phyloP scores from a whole-genome alignment of 495 filamentous ascomycete species.

The Hyaloscypha bicolor region DNA sequence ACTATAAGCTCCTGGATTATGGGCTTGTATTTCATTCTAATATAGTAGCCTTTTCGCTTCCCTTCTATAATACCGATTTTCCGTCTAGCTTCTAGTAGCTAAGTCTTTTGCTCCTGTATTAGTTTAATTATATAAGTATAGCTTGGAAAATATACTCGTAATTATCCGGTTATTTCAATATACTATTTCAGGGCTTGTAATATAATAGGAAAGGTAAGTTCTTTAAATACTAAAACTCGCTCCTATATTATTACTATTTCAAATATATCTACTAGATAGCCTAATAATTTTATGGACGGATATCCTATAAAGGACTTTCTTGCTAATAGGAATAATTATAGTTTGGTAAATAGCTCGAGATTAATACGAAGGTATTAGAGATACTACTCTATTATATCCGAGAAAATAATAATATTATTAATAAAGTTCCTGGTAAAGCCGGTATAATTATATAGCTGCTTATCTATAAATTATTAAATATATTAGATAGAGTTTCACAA shows the following conservation, averaged over 20 bases:
- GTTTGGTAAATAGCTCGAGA: too few relatives aligned
- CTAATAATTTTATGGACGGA: neutral
- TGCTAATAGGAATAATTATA: too few relatives aligned
- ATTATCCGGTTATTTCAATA: neutral
- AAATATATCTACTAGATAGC: neutral
- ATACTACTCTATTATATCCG: neutral
- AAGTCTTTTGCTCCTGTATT: neutral
- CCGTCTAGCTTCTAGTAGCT: neutral
- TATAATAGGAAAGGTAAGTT: neutral
- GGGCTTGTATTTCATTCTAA: neutral
- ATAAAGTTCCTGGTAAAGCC: neutral
- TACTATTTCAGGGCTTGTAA: neutral
- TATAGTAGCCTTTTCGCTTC: neutral
- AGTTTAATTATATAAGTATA: neutral
- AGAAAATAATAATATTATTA: conserved; percentile 4
- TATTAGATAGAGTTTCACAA: neutral
- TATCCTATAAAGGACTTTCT: neutral
- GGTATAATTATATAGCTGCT: neutral
- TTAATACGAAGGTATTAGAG: neutral
- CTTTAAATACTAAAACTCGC: neutral
- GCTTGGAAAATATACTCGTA: neutral
- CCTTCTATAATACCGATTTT: neutral
- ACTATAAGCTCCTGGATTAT: too few relatives aligned
- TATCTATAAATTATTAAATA: neutral
- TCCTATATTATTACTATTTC: neutral